These are phyloP conservation scores for Waitea zeae DNA, from an alignment of 1,284 basidiomycete species.

Conservation along the genomic window DNA sequence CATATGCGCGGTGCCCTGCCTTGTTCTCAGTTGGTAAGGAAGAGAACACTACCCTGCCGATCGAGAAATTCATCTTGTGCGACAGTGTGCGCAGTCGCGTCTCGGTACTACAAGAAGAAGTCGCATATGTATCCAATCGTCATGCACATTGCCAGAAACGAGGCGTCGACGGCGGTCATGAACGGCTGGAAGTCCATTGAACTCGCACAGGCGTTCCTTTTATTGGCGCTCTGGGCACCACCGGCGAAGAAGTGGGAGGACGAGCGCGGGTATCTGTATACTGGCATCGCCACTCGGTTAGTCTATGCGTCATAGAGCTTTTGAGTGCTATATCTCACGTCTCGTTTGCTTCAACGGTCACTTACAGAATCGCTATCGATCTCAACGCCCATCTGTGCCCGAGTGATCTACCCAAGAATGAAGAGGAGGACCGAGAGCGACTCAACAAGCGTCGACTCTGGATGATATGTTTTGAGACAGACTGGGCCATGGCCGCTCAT, in stretches of 20 bases:
- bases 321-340: background rate
- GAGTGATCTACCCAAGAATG: constrained; percentile 34
- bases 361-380: constrained; percentile 59
- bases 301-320: constrained; percentile 3
- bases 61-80: background rate
- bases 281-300: constrained; percentile 61
- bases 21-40: constrained; percentile 68
- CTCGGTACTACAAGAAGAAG: constrained; percentile 56
- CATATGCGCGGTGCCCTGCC: constrained; percentile 65
- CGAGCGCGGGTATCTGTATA: constrained; percentile 68
- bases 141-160: constrained; percentile 75
- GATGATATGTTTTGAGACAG: constrained; percentile 78
- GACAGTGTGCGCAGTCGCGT: constrained; percentile 61
- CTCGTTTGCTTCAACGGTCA: background rate
- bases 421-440: constrained; percentile 62
- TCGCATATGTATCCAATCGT: constrained; percentile 70
- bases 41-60: constrained; percentile 12
- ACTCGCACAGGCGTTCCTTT: constrained; percentile 42
- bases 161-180: constrained; percentile 61
- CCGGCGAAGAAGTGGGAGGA: constrained; percentile 72
- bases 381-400: constrained; percentile 65
- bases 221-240: constrained; percentile 65
- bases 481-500: constrained; percentile 70
- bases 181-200: constrained; percentile 64
- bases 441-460: constrained; percentile 69